phyloP scores from a whole-genome alignment of 2,329 filamentous ascomycete genomes.

The Aplosporella prunicola region DNA sequence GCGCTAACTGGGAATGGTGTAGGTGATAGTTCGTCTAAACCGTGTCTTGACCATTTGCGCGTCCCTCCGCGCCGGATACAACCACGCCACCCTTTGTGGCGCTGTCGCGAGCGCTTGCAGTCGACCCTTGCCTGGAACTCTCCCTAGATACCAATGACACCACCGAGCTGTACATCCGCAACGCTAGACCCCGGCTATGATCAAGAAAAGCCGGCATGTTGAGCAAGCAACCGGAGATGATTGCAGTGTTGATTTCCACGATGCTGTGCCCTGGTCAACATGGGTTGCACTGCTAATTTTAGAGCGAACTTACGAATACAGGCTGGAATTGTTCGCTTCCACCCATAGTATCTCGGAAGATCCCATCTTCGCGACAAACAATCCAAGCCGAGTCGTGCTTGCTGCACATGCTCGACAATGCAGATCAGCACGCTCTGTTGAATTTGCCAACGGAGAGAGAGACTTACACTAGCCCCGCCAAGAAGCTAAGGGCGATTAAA shows the following conservation, averaged over 20 bases:
- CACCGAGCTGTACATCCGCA: slow-evolving; percentile 1
- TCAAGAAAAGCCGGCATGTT: slow-evolving; percentile 2
- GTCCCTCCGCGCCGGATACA: too few species aligned
- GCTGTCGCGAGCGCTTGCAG: too few species aligned
- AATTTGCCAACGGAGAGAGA: neutral
- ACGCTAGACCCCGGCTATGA: neutral
- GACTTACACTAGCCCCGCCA: slow-evolving; percentile 1
- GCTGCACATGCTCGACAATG: slow-evolving; percentile 4
- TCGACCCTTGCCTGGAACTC: too few species aligned
- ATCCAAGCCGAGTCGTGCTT: slow-evolving; percentile 1
- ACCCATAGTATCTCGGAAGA: slow-evolving; percentile 1
- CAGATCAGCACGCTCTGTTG: too few species aligned
- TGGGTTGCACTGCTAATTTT: neutral
- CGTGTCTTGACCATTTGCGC: too few species aligned
- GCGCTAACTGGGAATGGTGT: too few species aligned
- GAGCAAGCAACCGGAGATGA: slow-evolving; percentile 1
- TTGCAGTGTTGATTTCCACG: slow-evolving; percentile 2
- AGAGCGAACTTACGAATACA: slow-evolving; percentile 1
- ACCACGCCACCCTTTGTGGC: too few species aligned
- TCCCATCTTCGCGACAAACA: neutral
- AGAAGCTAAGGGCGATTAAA: slow-evolving; percentile 1
- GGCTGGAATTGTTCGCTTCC: slow-evolving; percentile 3
- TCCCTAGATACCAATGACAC: neutral
- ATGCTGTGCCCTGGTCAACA: neutral
- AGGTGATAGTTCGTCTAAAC: too few species aligned